Percentiles rank a stretch among this genome's conserved stretches.
These are phyloP conservation scores for Dichomitus squalens DNA, from an alignment of 1,284 basidiomycete species.

Conservation along the genomic window DNA sequence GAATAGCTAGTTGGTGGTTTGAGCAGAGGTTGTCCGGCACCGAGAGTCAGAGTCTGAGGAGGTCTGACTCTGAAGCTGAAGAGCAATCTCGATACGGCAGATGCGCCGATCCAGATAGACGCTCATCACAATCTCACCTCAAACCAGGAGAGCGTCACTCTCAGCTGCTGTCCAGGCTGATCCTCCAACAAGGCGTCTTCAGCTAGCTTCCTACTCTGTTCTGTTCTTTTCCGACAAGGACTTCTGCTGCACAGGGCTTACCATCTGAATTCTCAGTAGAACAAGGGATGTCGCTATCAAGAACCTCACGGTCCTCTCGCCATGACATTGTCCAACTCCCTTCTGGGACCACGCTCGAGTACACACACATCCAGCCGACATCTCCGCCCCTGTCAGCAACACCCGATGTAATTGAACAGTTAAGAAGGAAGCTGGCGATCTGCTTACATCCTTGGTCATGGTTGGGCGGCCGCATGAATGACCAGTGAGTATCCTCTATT, in stretches of 20 bases:
- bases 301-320: background rate
- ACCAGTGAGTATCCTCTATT: conserved; percentile 55
- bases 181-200: no score
- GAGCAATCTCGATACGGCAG: conserved; percentile 19
- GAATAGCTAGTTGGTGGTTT: background rate
- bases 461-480: conserved; percentile 73
- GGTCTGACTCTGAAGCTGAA: conserved; percentile 3
- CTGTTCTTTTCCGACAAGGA: no score
- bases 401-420: no score
- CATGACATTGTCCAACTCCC: conserved; percentile 7
- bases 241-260: no score
- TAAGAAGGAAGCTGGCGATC: conserved; percentile 58
- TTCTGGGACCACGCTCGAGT: conserved; percentile 17
- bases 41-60: background rate
- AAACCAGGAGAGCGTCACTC: no score
- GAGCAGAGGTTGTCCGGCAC: background rate
- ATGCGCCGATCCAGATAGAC: conserved; percentile 7
- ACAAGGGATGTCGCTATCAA: background rate
- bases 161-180: no score
- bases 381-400: background rate
- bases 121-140: conserved; percentile 8
- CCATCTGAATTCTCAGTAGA: background rate
- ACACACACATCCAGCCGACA: conserved; percentile 1
- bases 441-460: conserved; percentile 81
- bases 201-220: background rate